Evolutionary conservation across 371 early-diverging fungal genomes (phyloP), one percentile per base, ranked within the genome.

Genomic region (Rhizopus arrhizus): DNA sequence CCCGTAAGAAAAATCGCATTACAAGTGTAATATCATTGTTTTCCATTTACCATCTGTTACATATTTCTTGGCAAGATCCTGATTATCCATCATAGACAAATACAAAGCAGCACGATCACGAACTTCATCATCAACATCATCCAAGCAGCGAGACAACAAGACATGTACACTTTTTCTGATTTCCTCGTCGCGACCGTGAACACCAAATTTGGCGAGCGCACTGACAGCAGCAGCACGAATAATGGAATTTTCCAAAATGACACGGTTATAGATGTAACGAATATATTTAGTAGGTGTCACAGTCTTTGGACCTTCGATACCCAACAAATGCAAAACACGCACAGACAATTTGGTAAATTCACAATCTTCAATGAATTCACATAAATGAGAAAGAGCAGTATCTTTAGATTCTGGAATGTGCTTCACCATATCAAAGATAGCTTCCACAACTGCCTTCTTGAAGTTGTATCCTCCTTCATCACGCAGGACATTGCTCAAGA

Each of bases 301-400:
- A 13, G 94, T 91, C 65, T 87, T 89, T 36, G 99, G 99, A 0
- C 99, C 98, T 69, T 97, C 97, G 3, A 87, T 79, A 57, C 99
- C 98, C 34, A 99, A 82, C 42, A 99, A 80, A 75, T 97, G 91
- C 42, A 99, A 82, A 49, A 98, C 92, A 42, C 95, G 91, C 46
- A 97, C 98, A 12, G 97, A 95, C 5, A 99, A 85, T 74, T 95
- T 95, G 28, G 95, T 90, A 74, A 95, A 98, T 74, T 98, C 98
- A 79, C 99, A 99, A 73, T 99, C 99, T 71, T 99, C 99, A 68
- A 99, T 99, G 72, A 99, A 98, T 80, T 99, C 99, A 74, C 98
- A 98, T 49, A 99, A 82, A 61, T 96, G 95, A 11, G 94, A 90
- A 31, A 99, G 82, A 10, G 97, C 97, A 81, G 63, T 31, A 72